These are phyloP conservation scores for Pelargonium cotyledonis DNA, from an alignment of 441 rosid species.

Conservation along the genomic window DNA sequence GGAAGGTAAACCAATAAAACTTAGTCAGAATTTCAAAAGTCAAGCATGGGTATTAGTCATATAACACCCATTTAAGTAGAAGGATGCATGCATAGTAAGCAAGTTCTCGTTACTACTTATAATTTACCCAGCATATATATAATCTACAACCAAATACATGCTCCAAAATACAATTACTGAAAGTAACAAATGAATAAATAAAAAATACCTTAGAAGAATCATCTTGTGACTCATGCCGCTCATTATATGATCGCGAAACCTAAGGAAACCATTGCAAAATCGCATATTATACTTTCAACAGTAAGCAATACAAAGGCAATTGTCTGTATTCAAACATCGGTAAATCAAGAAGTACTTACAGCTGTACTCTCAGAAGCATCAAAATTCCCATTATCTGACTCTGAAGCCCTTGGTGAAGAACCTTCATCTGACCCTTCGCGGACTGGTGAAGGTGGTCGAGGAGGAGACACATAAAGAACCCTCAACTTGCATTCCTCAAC, in stretches of 20 bases:
- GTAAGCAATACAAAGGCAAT: neutral
- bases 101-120: neutral
- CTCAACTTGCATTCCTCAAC: conserved; percentile 77
- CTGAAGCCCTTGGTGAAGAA: conserved; percentile 64
- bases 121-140: neutral
- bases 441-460: conserved; percentile 80
- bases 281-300: conserved; percentile 11
- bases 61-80: neutral
- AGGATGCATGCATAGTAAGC: neutral
- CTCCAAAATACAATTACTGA: conserved; percentile 2
- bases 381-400: conserved; percentile 49
- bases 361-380: conserved; percentile 34
- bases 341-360: conserved; percentile 22
- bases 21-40: neutral
- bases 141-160: neutral
- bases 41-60: neutral
- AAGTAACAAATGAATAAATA: conserved; percentile 2
- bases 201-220: conserved; percentile 47
- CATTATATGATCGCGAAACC: conserved; percentile 45
- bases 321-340: neutral
- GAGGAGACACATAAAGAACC: conserved; percentile 71
- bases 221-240: conserved; percentile 43
- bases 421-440: conserved; percentile 87
- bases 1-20: neutral
- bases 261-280: conserved; percentile 19